Evolutionary conservation across 2,329 filamentous ascomycete species (phyloP).

Genomic region (Trichoderma breve): DNA sequence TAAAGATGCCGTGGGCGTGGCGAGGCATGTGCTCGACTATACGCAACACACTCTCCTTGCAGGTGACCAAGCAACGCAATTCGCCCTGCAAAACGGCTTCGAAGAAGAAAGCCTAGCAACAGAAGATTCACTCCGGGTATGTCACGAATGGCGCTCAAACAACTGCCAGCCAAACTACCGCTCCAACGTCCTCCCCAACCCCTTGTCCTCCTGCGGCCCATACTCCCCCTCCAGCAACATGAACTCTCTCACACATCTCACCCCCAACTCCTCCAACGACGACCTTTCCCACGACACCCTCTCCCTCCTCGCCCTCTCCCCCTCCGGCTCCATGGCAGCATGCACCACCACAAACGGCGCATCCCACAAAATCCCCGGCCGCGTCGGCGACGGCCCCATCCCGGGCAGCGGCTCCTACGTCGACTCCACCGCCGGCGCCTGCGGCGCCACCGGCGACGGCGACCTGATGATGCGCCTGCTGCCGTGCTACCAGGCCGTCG

Average conservation of each 20-base stretch:
- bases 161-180: constrained; percentile 54
- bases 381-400: constrained; percentile 56
- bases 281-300: constrained; percentile 50
- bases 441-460: constrained; percentile 56
- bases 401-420: constrained; percentile 55
- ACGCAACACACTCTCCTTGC: constrained; percentile 52
- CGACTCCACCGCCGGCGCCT: constrained; percentile 52
- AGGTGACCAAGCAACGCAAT: constrained; percentile 53
- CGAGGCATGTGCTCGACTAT: constrained; percentile 49
- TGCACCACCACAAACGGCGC: constrained; percentile 57
- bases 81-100: constrained; percentile 53
- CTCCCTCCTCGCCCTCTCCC: constrained; percentile 48
- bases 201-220: constrained; percentile 45
- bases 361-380: constrained; percentile 52
- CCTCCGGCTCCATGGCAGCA: constrained; percentile 48
- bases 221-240: constrained; percentile 31
- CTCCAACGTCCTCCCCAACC: constrained; percentile 45
- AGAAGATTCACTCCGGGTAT: constrained; percentile 38
- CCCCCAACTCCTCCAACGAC: not conserved
- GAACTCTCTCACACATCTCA: constrained; percentile 35
- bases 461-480: constrained; percentile 58
- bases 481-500: constrained; percentile 57
- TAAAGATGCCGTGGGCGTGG: constrained; percentile 48
- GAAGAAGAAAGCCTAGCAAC: constrained; percentile 44
- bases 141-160: constrained; percentile 42